Conservation (phyloP, 192 early-diverging fungal genomes). For the Coemansia interrupta region DNA sequence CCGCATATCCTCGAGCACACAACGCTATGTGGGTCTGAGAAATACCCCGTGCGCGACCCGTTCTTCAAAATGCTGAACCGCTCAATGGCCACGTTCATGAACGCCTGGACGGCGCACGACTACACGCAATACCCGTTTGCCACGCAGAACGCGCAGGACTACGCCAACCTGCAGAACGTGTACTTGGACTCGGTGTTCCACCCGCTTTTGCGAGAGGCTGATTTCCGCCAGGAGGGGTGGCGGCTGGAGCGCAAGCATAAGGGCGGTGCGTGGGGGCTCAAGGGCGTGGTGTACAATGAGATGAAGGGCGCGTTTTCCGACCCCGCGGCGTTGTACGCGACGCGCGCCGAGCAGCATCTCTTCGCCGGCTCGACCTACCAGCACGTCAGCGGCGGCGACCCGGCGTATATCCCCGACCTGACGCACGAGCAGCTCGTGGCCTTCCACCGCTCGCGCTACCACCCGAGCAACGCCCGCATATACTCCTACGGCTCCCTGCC, state of each 20-base stretch:
- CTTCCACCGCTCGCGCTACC: slow-evolving; percentile 85
- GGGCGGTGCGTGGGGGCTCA: slow-evolving; percentile 60
- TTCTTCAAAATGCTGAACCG: slow-evolving; percentile 98
- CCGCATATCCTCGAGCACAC: slow-evolving; percentile 96
- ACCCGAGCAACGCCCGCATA: slow-evolving; percentile 88
- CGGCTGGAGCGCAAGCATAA: slow-evolving; percentile 75
- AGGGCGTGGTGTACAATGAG: slow-evolving; percentile 97
- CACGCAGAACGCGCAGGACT: slow-evolving; percentile 85
- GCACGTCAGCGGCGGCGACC: slow-evolving; percentile 87
- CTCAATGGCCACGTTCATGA: slow-evolving; percentile 95
- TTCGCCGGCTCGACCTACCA: slow-evolving; percentile 81
- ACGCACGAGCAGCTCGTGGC: slow-evolving; percentile 75
- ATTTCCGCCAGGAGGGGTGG: slow-evolving; percentile 96
- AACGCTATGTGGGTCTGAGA: slow-evolving; percentile 82
- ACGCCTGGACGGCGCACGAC: slow-evolving; percentile 86
- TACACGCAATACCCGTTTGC: slow-evolving; percentile 93
- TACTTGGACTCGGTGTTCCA: slow-evolving; percentile 90
- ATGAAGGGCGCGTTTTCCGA: slow-evolving; percentile 94
- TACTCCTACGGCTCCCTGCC: slow-evolving; percentile 87
- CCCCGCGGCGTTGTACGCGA: slow-evolving; percentile 71
- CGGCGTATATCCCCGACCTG: slow-evolving; percentile 78
- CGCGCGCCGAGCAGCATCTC: slow-evolving; percentile 74
- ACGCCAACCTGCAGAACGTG: slow-evolving; percentile 80
- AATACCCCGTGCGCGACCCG: slow-evolving; percentile 93
- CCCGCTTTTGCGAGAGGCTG: slow-evolving; percentile 72